phyloP scores from a whole-genome alignment of 2,329 filamentous ascomycete genomes.

The Colletotrichum sublineola region DNA sequence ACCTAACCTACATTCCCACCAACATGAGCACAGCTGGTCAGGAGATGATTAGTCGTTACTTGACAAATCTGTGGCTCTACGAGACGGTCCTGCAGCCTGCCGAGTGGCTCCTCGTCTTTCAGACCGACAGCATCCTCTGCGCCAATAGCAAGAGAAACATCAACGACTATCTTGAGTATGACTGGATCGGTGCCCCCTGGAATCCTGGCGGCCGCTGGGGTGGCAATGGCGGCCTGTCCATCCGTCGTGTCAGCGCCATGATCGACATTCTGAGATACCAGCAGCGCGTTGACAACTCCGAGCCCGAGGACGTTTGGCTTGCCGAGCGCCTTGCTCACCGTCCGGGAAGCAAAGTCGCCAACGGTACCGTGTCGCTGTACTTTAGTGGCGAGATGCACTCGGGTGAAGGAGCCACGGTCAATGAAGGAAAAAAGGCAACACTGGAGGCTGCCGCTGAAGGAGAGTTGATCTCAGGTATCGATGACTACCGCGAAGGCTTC shows the following conservation, averaged over 20 bases:
- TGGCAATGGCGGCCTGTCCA: constrained; percentile 66
- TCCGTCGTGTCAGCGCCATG: constrained; percentile 66
- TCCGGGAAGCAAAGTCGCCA: constrained; percentile 63
- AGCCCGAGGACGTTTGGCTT: constrained; percentile 70
- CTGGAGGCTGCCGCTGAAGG: constrained; percentile 49
- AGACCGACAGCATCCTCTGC: constrained; percentile 68
- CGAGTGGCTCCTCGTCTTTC: constrained; percentile 68
- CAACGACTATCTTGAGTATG: constrained; percentile 65
- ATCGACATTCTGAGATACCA: constrained; percentile 65
- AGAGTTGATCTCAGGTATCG: constrained; percentile 57
- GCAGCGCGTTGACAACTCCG: constrained; percentile 56
- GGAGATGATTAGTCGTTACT: constrained; percentile 66
- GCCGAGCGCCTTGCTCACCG: constrained; percentile 64
- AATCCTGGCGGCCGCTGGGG: constrained; percentile 57
- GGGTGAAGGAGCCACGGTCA: constrained; percentile 48
- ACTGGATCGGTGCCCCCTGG: constrained; percentile 69
- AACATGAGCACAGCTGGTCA: constrained; percentile 65
- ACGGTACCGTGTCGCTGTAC: constrained; percentile 61
- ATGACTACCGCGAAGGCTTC: constrained; percentile 65
- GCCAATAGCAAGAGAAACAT: constrained; percentile 62
- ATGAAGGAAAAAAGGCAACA: constrained; percentile 45
- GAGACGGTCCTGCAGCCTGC: constrained; percentile 61
- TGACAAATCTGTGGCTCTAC: constrained; percentile 67
- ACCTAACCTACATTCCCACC: constrained; percentile 64
- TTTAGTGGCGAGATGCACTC: constrained; percentile 65